A percentile compares a stretch with the other conserved stretches of the same genome.
phyloP scores from a whole-genome alignment of 1,139 yeast species.

The Kurtzmaniella quercitrusa region DNA sequence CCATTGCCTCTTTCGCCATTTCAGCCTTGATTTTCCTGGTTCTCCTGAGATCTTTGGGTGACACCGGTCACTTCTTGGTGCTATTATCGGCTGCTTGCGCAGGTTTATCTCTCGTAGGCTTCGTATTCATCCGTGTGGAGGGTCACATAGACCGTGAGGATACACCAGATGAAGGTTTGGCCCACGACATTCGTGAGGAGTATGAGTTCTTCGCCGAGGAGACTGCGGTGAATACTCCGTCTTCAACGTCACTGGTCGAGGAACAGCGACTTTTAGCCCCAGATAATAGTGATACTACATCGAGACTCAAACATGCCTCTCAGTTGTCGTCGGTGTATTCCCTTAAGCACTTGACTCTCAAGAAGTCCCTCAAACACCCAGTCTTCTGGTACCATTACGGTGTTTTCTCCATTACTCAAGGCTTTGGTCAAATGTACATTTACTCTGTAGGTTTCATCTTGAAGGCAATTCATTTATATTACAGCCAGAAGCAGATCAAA shows the following conservation, averaged over 20 bases:
- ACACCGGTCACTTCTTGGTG: conserved; percentile 20
- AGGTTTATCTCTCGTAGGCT: conserved; percentile 23
- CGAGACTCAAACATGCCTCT: conserved; percentile 1
- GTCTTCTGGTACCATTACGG: conserved; percentile 46
- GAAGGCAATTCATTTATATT: conserved; percentile 40
- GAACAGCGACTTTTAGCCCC: background rate
- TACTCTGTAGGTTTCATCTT: conserved; percentile 71
- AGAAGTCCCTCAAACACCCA: conserved; percentile 20
- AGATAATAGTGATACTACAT: background rate
- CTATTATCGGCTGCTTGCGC: conserved; percentile 23
- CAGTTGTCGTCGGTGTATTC: conserved; percentile 1
- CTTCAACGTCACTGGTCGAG: conserved; percentile 4
- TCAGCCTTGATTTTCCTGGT: conserved; percentile 25
- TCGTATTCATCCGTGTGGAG: conserved; percentile 26
- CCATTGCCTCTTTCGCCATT: conserved; percentile 39
- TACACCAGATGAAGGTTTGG: background rate
- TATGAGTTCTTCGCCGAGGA: conserved; percentile 1
- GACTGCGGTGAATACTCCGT: conserved; percentile 1
- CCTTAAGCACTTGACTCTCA: conserved; percentile 15
- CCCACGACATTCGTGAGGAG: conserved; percentile 2
- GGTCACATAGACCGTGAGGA: conserved; percentile 19
- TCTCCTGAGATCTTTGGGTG: conserved; percentile 18
- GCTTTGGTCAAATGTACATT: conserved; percentile 76
- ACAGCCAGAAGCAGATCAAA: conserved; percentile 12
- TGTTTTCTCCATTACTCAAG: conserved; percentile 60